Evolutionary conservation across 805 yeast genomes (phyloP).

Genomic region (Ogataea ramenticola): DNA sequence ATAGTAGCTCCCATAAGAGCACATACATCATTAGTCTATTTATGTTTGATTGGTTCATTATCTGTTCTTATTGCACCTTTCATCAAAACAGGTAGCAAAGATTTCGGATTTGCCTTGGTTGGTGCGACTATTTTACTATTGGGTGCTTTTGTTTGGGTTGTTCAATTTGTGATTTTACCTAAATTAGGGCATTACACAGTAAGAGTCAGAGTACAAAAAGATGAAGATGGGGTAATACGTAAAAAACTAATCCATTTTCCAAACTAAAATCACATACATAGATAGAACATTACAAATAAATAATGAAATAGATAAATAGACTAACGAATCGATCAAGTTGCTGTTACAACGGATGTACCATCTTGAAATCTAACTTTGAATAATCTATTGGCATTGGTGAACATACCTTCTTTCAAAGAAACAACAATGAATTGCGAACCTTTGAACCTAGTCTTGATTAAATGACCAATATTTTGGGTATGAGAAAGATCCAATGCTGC

Average conservation of each 20-base stretch:
- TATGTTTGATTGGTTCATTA: conserved; percentile 36
- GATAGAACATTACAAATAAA: background rate
- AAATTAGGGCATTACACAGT: conserved; percentile 8
- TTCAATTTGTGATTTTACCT: conserved; percentile 12
- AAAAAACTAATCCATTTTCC: conserved; percentile 13
- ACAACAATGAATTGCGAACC: conserved; percentile 97
- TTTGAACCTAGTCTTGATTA: conserved; percentile 89
- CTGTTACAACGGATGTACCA: conserved; percentile 88
- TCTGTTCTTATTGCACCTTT: conserved; percentile 45
- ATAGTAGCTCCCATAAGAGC: conserved; percentile 19
- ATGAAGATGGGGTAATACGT: conserved; percentile 16
- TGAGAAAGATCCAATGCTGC: conserved; percentile 97
- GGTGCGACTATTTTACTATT: conserved; percentile 13
- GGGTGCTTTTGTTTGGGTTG: conserved; percentile 17
- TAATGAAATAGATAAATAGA: background rate
- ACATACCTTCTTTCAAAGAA: conserved; percentile 96
- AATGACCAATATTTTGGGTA: conserved; percentile 94
- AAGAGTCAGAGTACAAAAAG: conserved; percentile 2
- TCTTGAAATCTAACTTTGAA: conserved; percentile 93
- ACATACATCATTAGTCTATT: conserved; percentile 22
- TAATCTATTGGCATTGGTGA: conserved; percentile 91
- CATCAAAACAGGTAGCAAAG: conserved; percentile 27
- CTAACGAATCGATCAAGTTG: conserved; percentile 32
- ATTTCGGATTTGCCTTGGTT: conserved; percentile 16
- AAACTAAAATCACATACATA: background rate